These are phyloP conservation scores for Thinopyrum obtusiflorum DNA, from an alignment of 202 grass and related monocot genomes.

Conservation along the genomic window DNA sequence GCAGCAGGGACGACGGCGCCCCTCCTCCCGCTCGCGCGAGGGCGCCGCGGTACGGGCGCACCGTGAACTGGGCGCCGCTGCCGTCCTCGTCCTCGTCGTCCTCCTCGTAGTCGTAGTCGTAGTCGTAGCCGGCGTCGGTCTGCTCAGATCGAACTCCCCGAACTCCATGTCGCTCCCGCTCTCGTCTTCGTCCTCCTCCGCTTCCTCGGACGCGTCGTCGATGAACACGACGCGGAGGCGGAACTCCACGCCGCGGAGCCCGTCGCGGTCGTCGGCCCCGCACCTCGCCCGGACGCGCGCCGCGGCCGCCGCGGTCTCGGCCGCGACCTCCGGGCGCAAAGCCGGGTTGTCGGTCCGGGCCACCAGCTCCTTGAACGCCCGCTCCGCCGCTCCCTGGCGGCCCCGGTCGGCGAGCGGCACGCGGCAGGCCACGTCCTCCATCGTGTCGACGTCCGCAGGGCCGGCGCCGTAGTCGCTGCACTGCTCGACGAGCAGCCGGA, in stretches of 20 bases:
- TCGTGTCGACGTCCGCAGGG: neutral
- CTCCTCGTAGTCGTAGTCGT: neutral
- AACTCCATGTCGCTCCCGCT: constrained; percentile 30
- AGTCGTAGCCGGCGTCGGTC: neutral
- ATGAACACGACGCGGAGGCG: constrained; percentile 4
- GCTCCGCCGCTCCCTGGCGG: neutral
- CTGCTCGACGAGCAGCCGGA: constrained; percentile 22
- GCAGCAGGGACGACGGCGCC: neutral
- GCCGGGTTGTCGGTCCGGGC: neutral
- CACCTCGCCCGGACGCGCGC: neutral
- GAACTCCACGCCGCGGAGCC: constrained; percentile 28
- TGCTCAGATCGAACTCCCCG: neutral
- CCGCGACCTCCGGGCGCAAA: constrained; percentile 16
- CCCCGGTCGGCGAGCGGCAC: neutral
- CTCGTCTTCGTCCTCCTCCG: neutral
- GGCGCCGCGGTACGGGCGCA: constrained; percentile 11
- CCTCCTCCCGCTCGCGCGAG: neutral
- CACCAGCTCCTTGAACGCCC: constrained; percentile 11
- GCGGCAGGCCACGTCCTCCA: constrained; percentile 3
- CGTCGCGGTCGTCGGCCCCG: neutral
- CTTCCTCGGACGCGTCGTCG: neutral
- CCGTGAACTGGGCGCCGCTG: neutral
- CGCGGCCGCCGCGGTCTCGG: neutral
- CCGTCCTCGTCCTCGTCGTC: neutral
- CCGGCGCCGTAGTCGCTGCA: neutral